Evolutionary conservation across 305 asterid genomes (phyloP).

Genomic region (Fraxinus angustifolia): DNA sequence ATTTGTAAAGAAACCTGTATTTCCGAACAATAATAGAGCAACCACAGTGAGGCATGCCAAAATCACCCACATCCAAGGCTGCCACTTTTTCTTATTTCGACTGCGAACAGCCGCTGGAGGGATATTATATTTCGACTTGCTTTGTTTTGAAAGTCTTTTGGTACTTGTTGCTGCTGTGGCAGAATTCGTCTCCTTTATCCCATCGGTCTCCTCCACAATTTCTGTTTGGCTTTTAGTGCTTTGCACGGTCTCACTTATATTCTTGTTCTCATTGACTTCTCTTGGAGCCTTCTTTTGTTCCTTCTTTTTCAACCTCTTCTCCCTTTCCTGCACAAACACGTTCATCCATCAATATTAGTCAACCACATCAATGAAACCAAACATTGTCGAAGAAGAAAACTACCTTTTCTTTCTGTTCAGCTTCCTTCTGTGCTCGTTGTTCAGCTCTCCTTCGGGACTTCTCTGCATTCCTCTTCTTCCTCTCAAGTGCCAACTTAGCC

Average conservation of each 20-base stretch:
- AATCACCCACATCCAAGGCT: conserved; percentile 67
- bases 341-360: neutral
- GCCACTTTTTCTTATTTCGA: conserved; percentile 53
- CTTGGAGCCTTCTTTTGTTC: conserved; percentile 59
- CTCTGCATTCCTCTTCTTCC: conserved; percentile 79
- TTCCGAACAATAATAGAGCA: conserved; percentile 59
- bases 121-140: conserved; percentile 44
- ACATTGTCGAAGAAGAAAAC: neutral
- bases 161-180: conserved; percentile 29
- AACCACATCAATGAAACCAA: neutral
- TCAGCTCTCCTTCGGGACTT: conserved; percentile 68
- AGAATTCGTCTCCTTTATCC: conserved; percentile 29
- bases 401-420: conserved; percentile 90
- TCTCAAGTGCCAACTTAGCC: conserved; percentile 82
- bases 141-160: conserved; percentile 45
- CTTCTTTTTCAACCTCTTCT: conserved; percentile 78
- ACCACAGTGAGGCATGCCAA: conserved; percentile 39
- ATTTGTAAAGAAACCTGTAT: conserved; percentile 51
- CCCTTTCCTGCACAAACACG: conserved; percentile 55
- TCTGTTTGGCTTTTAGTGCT: conserved; percentile 39
- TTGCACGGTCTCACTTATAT: conserved; percentile 30
- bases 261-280: conserved; percentile 35
- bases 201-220: conserved; percentile 35
- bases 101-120: conserved; percentile 81
- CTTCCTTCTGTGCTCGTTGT: conserved; percentile 72